phyloP scores from a whole-genome alignment of 192 early-diverging fungal genomes.

The Podila horticola region DNA sequence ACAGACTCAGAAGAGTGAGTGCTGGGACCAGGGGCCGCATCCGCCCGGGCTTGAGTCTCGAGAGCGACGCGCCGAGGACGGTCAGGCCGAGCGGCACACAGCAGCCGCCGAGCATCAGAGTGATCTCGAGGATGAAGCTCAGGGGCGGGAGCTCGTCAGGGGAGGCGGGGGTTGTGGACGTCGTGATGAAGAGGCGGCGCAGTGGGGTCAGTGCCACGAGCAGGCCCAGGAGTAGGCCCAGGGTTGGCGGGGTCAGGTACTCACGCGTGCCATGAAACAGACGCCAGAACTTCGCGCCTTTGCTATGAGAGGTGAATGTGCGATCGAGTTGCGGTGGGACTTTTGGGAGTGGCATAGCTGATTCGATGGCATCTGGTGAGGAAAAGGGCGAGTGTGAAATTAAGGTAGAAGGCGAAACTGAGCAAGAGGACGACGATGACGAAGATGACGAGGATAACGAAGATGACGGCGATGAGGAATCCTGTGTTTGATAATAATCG shows the following conservation, averaged over 20 bases:
- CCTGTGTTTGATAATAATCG: not conserved
- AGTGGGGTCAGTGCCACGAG: constrained; percentile 17
- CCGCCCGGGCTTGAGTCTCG: constrained; percentile 37
- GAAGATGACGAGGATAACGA: not conserved
- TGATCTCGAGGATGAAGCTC: constrained; percentile 40
- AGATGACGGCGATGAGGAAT: not conserved
- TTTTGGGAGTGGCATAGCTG: constrained; percentile 8
- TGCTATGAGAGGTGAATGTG: constrained; percentile 5
- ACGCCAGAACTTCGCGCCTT: constrained; percentile 6
- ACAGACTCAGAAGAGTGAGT: constrained; percentile 23
- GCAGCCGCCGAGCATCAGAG: constrained; percentile 35
- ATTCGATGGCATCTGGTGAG: too few species aligned
- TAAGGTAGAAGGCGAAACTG: too few species aligned
- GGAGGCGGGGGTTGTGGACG: constrained; percentile 8
- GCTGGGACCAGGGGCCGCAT: constrained; percentile 38
- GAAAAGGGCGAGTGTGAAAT: too few species aligned
- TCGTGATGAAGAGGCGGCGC: constrained; percentile 9
- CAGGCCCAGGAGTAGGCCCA: constrained; percentile 34
- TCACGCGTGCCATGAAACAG: constrained; percentile 29
- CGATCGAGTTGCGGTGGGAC: constrained; percentile 34
- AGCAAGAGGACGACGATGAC: too few species aligned
- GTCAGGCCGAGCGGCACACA: constrained; percentile 44
- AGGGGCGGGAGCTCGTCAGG: constrained; percentile 29
- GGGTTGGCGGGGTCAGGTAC: constrained; percentile 39
- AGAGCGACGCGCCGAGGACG: constrained; percentile 37